Base-by-base conservation (phyloP, 352 stramenopile species). In the Elongisporangium anandrum region DNA sequence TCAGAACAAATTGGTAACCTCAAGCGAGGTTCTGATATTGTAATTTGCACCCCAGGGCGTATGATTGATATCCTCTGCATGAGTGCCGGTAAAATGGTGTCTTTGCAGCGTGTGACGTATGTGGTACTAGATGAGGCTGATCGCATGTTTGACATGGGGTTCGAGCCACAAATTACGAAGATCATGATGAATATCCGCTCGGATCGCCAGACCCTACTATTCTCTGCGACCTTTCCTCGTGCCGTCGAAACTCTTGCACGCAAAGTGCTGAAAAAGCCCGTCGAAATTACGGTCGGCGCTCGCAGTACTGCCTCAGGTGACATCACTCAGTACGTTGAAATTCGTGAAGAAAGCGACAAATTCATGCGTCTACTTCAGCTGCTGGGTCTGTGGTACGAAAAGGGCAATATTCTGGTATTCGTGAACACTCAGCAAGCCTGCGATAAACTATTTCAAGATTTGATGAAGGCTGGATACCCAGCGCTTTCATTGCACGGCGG, bases 121-220 rank as follows among this genome's bases (percentile, higher is more conserved):
- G 95, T 99, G 20, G 97, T 99, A 17, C 86, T 99, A 53, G 98
- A 99, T 65, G 98, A 99, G 77, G 97, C 97, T 47, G 98, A 99
- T 75, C 90, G 98, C 19, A 99, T 99, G 94, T 99, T 99, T 69
- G 98, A 99, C 72, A 99, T 99, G 97, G 98, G 98, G 12, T 99
- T 99, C 73, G 97, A 99, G 62, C 97, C 97, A 13, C 98, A 99
- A 72, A 98, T 99, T 63, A 95, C 86, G 15, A 98, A 98, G 65
- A 98, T 98, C 56, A 87, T 98, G 71, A 73, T 91, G 66, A 97
- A 98, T 49, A 90, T 97, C 61, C 90, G 94, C 0, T 79, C 87
- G 22, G 90, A 97, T 63, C 83, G 91, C 2, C 92, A 98, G 60
- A 97, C 90, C 6, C 63, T 99, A 15, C 81, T 99, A 19, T 99